Evolutionary conservation across 768 basidiomycete species (phyloP), one percentile per base, ranked within the genome.

Genomic region (Tylopilus felleus): DNA sequence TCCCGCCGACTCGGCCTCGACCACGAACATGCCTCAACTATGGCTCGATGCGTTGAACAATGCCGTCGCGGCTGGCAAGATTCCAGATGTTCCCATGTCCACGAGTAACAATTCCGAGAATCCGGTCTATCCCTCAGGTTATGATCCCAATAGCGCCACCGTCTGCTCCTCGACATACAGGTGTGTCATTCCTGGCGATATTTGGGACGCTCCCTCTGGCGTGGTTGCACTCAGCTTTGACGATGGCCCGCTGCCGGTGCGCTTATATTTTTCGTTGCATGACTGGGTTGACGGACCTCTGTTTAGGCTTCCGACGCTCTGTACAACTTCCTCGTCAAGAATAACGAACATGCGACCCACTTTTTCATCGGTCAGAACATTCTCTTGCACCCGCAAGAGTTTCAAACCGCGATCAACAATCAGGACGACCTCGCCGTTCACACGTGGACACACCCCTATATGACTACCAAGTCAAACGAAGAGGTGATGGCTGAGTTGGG

Each of bases 321-420:
- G 19, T 80, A 89, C 63, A 62, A 79, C 8, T 95, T 92, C 68
- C 75, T 96, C 46, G 58, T 76, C 54, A 50, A 74, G n/a, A 78
- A 94, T 53, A 81, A 85, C 55, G 69, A 83, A 52, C 78, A 70
- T n/a, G 85, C 84, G 4, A 95, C 93, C 5, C 92, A 95, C 66
- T 96, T 95, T 69, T 82, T 93, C 77, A 95, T 97, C 58, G 94
- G 94, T 17, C 65, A 78, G 31, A 88, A 93, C 65, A 88, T 94
- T 53, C 61, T 88, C 25, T 47, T 65, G 39, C 74, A 88, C 64
- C 80, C 83, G 5, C 65, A 75, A 9, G 61, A 76, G 43, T 91
- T 93, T 70, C 58, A 73, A 53, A 63, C 65, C 10, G 84, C 83
- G 0, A 82, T 82, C 63, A 65, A 67, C 8, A 67, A 60, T 50